These are phyloP conservation scores for Balamuthia mandrillaris DNA, from an alignment of 208 protist species.

Conservation along the genomic window DNA sequence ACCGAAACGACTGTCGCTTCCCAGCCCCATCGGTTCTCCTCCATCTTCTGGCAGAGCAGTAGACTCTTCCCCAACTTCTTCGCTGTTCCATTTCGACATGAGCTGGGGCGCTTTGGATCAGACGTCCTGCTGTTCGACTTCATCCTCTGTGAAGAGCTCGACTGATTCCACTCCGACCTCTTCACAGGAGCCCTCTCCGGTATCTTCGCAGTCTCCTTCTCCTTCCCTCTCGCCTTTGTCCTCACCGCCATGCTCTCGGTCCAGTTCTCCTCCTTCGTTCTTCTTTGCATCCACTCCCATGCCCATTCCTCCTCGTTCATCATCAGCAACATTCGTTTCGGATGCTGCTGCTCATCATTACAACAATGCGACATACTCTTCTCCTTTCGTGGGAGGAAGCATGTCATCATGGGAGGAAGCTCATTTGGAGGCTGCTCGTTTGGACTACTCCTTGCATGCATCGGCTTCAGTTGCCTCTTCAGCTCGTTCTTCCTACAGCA, in stretches of 20 bases:
- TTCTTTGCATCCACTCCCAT: neutral
- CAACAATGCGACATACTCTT: too few species aligned
- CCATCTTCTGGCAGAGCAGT: neutral
- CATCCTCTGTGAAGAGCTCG: neutral
- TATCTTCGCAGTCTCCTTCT: neutral
- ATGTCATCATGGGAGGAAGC: too few species aligned
- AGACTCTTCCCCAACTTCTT: neutral
- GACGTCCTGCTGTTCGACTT: neutral
- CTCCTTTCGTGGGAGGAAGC: too few species aligned
- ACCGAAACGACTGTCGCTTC: neutral
- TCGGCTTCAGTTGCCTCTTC: too few species aligned
- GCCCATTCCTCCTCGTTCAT: neutral
- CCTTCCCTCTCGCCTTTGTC: neutral
- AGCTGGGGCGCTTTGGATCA: neutral
- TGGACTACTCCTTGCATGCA: too few species aligned
- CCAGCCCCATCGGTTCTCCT: neutral
- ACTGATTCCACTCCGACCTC: too few species aligned
- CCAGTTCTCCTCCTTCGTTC: neutral
- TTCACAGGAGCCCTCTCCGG: too few species aligned
- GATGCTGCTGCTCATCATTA: too few species aligned
- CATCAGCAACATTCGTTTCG: too few species aligned
- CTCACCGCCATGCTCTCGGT: neutral
- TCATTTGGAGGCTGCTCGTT: too few species aligned
- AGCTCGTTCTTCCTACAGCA: too few species aligned
- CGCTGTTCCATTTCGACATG: neutral